Base-by-base conservation (phyloP, 2,329 filamentous ascomycete genomes). In the Colletotrichum coccodes region DNA sequence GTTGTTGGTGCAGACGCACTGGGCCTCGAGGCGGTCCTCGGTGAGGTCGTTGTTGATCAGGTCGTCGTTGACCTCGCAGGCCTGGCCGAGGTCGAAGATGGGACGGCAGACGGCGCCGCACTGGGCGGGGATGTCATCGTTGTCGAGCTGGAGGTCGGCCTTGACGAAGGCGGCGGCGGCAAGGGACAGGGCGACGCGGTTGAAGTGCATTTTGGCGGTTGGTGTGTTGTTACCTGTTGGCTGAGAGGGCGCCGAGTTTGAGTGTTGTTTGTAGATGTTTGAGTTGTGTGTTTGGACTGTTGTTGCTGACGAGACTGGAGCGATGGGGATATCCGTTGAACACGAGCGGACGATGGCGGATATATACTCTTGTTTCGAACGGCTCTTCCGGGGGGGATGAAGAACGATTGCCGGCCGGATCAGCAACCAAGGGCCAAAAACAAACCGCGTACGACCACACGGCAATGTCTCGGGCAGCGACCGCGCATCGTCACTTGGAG, bases 1-100 rank as follows among this genome's bases (percentile, higher is more conserved):
- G 56, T 75, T 70, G 75, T 84, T 80, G 71, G 79, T 78, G 76
- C 81, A 82, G 60, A 82, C 71, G 69, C 81, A 83, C 71, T 83
- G 79, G 14, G 72, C 74, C 74, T 79, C 75, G 59, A 82, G 78
- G 21, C 76, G 77, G 50, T 80, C 73, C 72, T 82, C 79, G 36
- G 76, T 71, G 28, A 74, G 75, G 73, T 80, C 72, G 44, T 70
- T 77, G 21, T 70, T 73, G 61, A 76, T 73, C 47, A 74, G 52
- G 47, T 73, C 71, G 50, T 73, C 69, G 49, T 72, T 52, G 34
- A 73, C 61, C 42, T 71, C 52, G 57, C 72, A 73, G 46, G 62
- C 50, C n/a, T 49, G 46, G 32, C 67, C 67, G 47, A 73, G 72
- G 21, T 50, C 38, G 34, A 40, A 52, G 62, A 73, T 52, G 36